These are phyloP conservation scores for Suhomyces faveliae DNA, from an alignment of 805 yeast species.

Conservation along the genomic window DNA sequence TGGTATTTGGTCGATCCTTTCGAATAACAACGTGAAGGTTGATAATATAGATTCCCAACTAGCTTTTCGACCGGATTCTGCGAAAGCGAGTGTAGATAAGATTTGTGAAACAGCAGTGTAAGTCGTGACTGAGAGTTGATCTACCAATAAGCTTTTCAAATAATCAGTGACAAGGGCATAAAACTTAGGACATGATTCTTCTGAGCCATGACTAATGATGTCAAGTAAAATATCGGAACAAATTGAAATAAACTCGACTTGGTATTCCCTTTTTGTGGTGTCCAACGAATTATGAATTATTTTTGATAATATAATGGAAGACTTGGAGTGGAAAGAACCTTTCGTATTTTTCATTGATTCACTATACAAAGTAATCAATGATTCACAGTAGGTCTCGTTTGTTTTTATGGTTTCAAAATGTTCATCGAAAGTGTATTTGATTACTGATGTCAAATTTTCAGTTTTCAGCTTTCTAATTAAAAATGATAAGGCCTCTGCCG, in stretches of 20 bases:
- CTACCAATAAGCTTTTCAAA: slow-evolving; percentile 15
- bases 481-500: slow-evolving; percentile 89
- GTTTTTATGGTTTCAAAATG: slow-evolving; percentile 30
- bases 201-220: slow-evolving; percentile 51
- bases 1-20: slow-evolving; percentile 12
- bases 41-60: slow-evolving; percentile 45
- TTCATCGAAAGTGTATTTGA: slow-evolving; percentile 42
- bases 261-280: slow-evolving; percentile 5
- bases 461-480: slow-evolving; percentile 66
- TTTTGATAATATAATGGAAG: slow-evolving; percentile 48
- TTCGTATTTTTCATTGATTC: slow-evolving; percentile 75
- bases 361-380: slow-evolving; percentile 61
- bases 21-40: slow-evolving; percentile 21
- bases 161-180: slow-evolving; percentile 33
- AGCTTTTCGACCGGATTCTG: slow-evolving; percentile 66
- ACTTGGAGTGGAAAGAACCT: slow-evolving; percentile 72
- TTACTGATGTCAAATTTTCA: slow-evolving; percentile 45
- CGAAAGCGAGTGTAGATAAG: slow-evolving; percentile 51
- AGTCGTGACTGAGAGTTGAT: background rate
- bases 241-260: slow-evolving; percentile 22
- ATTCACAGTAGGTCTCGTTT: slow-evolving; percentile 50
- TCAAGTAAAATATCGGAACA: slow-evolving; percentile 58
- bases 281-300: slow-evolving; percentile 36
- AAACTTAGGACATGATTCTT: slow-evolving; percentile 45
- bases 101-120: slow-evolving; percentile 32